Evolutionary conservation across 306 rosid species (phyloP), one percentile per base, ranked within the genome.

Genomic region (Vachellia collinsii): DNA sequence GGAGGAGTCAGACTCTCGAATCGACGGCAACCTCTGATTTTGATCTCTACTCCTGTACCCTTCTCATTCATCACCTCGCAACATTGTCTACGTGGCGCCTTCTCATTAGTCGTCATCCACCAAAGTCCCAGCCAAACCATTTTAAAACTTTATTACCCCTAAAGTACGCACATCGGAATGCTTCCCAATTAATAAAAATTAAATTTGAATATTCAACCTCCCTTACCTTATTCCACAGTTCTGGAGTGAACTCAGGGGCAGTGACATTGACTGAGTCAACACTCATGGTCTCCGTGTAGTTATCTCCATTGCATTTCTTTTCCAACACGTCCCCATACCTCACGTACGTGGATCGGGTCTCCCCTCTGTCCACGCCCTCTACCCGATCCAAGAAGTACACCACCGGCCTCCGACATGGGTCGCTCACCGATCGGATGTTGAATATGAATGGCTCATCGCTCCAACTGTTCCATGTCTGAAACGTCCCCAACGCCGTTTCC

Each of bases 71-170:
- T 14, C 9, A 88, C 25, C 54, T 87, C 76, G n/a, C 89, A 88
- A 47, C 91, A 90, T 46, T 88, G 92, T 72, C 94, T 87, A 22
- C 94, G 92, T 43, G 88, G 92, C 6, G 88, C 92, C 92, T 88
- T 84, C 41, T 19, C 73, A 58, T 43, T 53, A 12, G 10, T 53
- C 20, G 63, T 79, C 74, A 37, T 11, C 37, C 39, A 8, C 66
- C 25, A 61, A 25, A 16, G 4, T 25, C 5, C 17, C 8, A 61
- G 4, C 6, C 7, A 61, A 61, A 25, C 6, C 11, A 5, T 25
- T 59, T 56, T 20, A 7, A 56, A 7, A 29, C 34, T 3, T n/a
- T 54, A 54, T 19, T n/a, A 1, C n/a, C 23, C 61, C 16, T 5
- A 0, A 46, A 11, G 12, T 4, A 46, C 10, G 9, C 3, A 7